Percentiles rank a stretch among this genome's conserved stretches.
Evolutionary conservation across 352 stramenopile species (phyloP).

Genomic region (Lagenidium sp.): DNA sequence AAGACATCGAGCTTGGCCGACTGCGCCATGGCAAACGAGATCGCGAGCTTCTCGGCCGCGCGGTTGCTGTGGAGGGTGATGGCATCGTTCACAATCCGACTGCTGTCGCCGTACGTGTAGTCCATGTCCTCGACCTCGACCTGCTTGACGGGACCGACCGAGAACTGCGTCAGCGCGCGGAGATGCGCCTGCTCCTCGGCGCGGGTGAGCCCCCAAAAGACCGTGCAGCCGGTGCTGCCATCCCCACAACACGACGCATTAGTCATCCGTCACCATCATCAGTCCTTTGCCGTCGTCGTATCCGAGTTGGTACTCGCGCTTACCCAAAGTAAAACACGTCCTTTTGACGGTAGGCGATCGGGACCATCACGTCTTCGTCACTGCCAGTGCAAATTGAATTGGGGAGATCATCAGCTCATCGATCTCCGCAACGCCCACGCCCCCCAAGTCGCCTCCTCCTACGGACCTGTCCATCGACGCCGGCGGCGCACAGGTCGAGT

Average conservation of each 20-base stretch:
- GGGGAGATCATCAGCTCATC: background rate
- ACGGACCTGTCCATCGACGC: conserved; percentile 33
- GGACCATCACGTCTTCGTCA: conserved; percentile 23
- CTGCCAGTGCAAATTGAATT: conserved; percentile 8
- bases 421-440: background rate
- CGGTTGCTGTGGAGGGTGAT: conserved; percentile 78
- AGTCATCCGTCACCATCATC: no score
- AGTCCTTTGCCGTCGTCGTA: no score
- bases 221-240: conserved; percentile 67
- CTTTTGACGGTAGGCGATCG: conserved; percentile 57
- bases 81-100: conserved; percentile 68
- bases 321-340: conserved; percentile 84
- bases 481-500: conserved; percentile 52
- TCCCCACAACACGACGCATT: background rate
- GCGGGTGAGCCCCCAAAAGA: conserved; percentile 86
- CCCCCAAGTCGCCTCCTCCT: background rate
- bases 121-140: conserved; percentile 88
- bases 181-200: conserved; percentile 76
- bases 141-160: conserved; percentile 64
- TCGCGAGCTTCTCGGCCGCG: conserved; percentile 86
- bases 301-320: conserved; percentile 6
- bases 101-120: conserved; percentile 72
- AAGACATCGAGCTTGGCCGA: conserved; percentile 91
- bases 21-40: conserved; percentile 91
- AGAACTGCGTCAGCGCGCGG: conserved; percentile 43